These are phyloP conservation scores for Russula sp. DNA, from an alignment of 768 basidiomycete species.

Conservation along the genomic window DNA sequence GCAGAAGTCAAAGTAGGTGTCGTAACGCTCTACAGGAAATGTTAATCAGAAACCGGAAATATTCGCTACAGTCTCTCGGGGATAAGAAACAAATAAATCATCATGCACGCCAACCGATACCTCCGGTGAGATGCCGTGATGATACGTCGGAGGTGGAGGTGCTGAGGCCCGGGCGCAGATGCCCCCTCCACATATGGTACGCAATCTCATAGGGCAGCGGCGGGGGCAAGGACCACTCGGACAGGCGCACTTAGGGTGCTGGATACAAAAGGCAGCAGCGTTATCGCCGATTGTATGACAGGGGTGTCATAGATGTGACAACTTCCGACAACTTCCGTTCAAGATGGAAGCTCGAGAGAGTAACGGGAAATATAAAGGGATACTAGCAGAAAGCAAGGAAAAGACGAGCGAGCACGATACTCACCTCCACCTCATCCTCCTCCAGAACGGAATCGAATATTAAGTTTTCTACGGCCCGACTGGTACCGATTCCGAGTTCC, in stretches of 20 bases:
- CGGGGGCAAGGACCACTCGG: background rate
- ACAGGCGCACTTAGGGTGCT: background rate
- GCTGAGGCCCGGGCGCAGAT: too few relatives aligned
- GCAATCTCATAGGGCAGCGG: background rate
- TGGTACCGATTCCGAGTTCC: conserved; percentile 60
- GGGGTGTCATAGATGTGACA: conserved; percentile 4
- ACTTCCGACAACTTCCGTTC: background rate
- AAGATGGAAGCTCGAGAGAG: background rate
- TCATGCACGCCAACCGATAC: background rate
- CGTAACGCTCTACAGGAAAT: conserved; percentile 27
- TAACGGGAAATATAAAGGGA: background rate
- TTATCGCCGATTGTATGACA: conserved; percentile 1
- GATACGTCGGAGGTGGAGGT: background rate
- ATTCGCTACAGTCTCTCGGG: background rate
- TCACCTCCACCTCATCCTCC: conserved; percentile 47
- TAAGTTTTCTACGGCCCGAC: conserved; percentile 61
- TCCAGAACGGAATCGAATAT: conserved; percentile 63
- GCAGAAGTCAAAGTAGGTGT: conserved; percentile 42
- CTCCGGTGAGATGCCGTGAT: background rate
- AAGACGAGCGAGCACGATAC: conserved; percentile 15
- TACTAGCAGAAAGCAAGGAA: background rate
- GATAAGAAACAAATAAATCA: background rate
- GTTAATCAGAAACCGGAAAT: conserved; percentile 9
- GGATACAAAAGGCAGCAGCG: background rate
- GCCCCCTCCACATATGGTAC: background rate